Base-by-base conservation (phyloP, 306 rosid species). In the Pterocarpus macrocarpus region DNA sequence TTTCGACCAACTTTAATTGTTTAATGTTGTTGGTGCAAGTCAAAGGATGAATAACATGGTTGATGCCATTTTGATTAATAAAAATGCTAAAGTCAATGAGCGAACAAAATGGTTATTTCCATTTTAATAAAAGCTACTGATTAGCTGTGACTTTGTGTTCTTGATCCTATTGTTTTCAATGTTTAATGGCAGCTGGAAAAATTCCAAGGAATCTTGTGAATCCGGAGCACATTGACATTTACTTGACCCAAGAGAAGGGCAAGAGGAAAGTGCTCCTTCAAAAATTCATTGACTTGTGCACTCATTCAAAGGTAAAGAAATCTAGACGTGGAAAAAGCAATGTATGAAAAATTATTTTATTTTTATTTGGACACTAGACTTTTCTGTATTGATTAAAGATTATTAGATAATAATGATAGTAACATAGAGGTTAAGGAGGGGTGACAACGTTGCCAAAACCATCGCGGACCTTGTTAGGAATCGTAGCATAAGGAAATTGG, bases 261-360 rank as follows among this genome's bases (percentile, higher is more conserved):
- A 69, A 76, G 34, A 50, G 62, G 52, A 82, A 38, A 38, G 1
- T 14, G n/a, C 73, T 61, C 2, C 81, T 82, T 82, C 67, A 53
- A 62, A 76, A 15, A 41, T 76, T 76, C 80, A 74, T 82, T 62
- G 67, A 76, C 61, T 8, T 61, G 43, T 76, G 82, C 73, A 8
- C 41, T 76, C 59, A 59, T 61, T 69, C 81, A 17, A 35, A 82
- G 81, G 85, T 76, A 76, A 9, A 49, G 3, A 81, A 43, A 52
- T 17, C 62, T 49, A 16, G 34, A 13, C 64, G 38, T 8, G 17
- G 47, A 34, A 71, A 35, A 41, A 1, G 7, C 32, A 30, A 39
- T 2, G 56, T n/a, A 30, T 34, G 5, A 5, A 2, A 30, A 36
- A 30, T 3, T 7, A 69, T 0, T 14, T 32, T 49, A 22, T 4